Conservation (phyloP, 1,284 basidiomycete species). For the Sanghuangporus baumii region DNA sequence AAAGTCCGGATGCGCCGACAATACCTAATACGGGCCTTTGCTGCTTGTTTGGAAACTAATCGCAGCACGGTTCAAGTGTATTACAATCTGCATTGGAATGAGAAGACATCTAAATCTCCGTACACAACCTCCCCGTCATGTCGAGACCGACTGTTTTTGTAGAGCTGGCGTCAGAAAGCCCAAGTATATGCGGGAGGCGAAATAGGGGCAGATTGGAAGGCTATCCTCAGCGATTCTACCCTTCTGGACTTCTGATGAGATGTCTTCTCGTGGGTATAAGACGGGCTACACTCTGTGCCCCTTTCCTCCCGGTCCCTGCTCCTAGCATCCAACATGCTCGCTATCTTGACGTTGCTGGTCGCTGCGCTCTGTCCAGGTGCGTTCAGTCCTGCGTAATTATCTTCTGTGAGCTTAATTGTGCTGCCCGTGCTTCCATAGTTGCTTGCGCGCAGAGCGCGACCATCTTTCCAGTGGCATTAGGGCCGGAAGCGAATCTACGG, state of each 20-base stretch:
- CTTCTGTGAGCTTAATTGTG: background rate
- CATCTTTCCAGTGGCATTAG: conserved; percentile 7
- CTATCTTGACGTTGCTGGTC: background rate
- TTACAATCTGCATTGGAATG: background rate
- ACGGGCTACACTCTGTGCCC: background rate
- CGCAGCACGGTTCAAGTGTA: background rate
- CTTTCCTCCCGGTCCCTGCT: background rate
- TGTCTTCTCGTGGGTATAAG: background rate
- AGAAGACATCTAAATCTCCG: background rate
- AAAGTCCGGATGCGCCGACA: background rate
- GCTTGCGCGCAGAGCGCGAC: conserved; percentile 3
- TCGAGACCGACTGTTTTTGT: background rate
- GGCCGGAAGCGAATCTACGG: background rate
- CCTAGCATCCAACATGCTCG: background rate
- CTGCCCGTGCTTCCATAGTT: background rate
- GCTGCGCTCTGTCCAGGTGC: background rate
- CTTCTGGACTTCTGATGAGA: background rate
- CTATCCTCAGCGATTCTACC: too few species aligned
- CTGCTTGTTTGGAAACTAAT: background rate
- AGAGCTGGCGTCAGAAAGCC: background rate
- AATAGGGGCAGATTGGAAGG: background rate
- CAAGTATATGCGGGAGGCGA: background rate
- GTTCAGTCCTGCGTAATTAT: background rate
- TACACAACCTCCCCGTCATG: background rate
- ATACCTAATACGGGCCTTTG: background rate